phyloP scores from a whole-genome alignment of 352 stramenopile genomes.

The Thalassiosira exigua region DNA sequence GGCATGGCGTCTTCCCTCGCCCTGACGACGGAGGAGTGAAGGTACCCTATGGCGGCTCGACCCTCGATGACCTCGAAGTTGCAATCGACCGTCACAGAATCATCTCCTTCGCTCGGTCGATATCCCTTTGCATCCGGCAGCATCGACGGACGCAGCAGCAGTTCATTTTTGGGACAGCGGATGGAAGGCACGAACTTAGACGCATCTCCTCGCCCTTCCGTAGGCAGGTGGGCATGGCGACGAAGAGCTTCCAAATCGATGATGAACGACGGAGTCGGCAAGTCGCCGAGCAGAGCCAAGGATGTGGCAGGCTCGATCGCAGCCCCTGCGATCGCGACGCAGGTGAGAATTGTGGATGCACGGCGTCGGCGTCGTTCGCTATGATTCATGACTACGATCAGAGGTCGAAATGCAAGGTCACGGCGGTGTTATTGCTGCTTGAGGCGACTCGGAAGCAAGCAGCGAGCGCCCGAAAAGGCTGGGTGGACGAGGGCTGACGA shows the following conservation, averaged over 20 bases:
- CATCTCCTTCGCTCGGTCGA: background rate
- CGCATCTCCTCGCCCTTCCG: background rate
- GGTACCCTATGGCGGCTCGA: slow-evolving; percentile 41
- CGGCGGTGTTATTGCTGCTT: too few species aligned
- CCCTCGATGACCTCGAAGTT: slow-evolving; percentile 41
- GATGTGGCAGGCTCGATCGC: slow-evolving; percentile 12
- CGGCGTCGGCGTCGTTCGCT: too few species aligned
- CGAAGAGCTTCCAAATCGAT: slow-evolving; percentile 53
- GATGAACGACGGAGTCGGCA: slow-evolving; percentile 69
- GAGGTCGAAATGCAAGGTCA: too few species aligned
- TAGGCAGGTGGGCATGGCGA: slow-evolving; percentile 16
- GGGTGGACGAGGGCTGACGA: too few species aligned
- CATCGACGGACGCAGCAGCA: slow-evolving; percentile 26
- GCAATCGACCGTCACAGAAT: slow-evolving; percentile 17
- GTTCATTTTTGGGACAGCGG: slow-evolving; percentile 26
- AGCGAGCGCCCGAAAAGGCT: too few species aligned
- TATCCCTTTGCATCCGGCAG: background rate
- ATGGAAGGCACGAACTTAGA: slow-evolving; percentile 30
- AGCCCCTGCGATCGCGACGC: background rate
- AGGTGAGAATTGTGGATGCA: background rate
- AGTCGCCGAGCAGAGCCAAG: slow-evolving; percentile 55
- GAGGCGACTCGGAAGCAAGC: too few species aligned
- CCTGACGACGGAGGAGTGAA: slow-evolving; percentile 51
- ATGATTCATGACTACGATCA: too few species aligned
- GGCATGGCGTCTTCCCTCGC: slow-evolving; percentile 38